These are phyloP conservation scores for Rhodofomes roseus DNA, from an alignment of 1,284 basidiomycete genomes.

Conservation along the genomic window DNA sequence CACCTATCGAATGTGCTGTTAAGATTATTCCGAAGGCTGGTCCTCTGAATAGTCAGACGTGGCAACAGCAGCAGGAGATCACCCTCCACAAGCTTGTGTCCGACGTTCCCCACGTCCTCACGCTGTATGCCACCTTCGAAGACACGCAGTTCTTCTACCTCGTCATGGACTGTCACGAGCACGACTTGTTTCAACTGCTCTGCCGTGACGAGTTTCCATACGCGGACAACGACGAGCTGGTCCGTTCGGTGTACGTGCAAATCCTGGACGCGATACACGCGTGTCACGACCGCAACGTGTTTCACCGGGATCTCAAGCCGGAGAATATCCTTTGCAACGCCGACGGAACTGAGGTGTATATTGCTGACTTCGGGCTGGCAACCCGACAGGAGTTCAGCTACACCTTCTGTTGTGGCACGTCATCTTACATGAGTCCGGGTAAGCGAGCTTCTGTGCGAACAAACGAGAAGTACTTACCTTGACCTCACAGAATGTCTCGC, in stretches of 20 bases:
- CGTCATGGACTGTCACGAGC: conserved; percentile 60
- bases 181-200: conserved; percentile 65
- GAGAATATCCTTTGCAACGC: conserved; percentile 66
- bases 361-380: conserved; percentile 71
- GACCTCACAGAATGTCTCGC: conserved; percentile 26
- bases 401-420: conserved; percentile 48
- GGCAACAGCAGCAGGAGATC: conserved; percentile 21
- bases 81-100: conserved; percentile 53
- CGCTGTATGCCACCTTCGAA: conserved; percentile 56
- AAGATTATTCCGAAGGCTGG: conserved; percentile 25
- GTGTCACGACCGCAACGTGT: conserved; percentile 58
- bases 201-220: conserved; percentile 41
- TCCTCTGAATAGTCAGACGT: conserved; percentile 9
- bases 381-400: conserved; percentile 44
- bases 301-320: conserved; percentile 74
- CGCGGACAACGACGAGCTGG: conserved; percentile 45
- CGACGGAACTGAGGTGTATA: conserved; percentile 45
- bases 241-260: conserved; percentile 52
- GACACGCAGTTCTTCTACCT: conserved; percentile 54
- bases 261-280: conserved; percentile 61
- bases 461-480: background rate
- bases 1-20: conserved; percentile 18
- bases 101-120: conserved; percentile 55
- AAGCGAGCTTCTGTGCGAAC: conserved; percentile 11
- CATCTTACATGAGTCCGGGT: conserved; percentile 64